Percentiles rank a stretch among this genome's conserved stretches.
These are phyloP conservation scores for Solanum hybrid DNA, from an alignment of 305 asterid species.

Conservation along the genomic window DNA sequence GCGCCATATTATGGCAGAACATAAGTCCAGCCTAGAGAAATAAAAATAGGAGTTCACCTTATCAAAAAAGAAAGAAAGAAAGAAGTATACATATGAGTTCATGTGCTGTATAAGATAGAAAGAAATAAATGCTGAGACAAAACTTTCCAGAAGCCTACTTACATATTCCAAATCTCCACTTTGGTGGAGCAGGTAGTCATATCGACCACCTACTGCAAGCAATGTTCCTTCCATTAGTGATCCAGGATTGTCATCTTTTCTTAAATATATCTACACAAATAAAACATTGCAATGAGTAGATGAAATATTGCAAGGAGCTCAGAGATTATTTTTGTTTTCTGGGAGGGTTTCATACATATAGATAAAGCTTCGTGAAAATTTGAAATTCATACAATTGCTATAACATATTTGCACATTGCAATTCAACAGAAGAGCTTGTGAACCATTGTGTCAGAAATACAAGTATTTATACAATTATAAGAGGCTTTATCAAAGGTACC, in stretches of 20 bases:
- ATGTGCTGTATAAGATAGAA: background rate
- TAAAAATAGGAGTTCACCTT: background rate
- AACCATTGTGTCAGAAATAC: background rate
- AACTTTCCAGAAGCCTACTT: conserved; percentile 28
- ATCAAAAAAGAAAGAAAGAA: background rate
- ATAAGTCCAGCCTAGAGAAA: background rate
- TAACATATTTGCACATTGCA: background rate
- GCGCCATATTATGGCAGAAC: background rate
- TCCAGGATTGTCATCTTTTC: conserved; percentile 52
- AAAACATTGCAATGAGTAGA: conserved; percentile 7
- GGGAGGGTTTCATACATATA: background rate
- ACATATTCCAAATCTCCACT: conserved; percentile 56
- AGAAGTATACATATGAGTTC: background rate
- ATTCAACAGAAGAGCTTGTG: background rate
- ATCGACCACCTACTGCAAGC: conserved; percentile 95
- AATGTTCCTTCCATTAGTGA: conserved; percentile 73
- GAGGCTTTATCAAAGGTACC: background rate
- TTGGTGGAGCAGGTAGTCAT: conserved; percentile 74
- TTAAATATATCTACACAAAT: conserved; percentile 59
- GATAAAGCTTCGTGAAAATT: background rate
- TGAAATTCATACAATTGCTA: background rate
- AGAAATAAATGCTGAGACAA: conserved; percentile 6
- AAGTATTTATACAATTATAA: background rate
- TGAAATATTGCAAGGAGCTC: background rate
- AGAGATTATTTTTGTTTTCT: background rate